Base-by-base conservation (phyloP, 1,139 yeast genomes). In the Taphrina pruni region DNA sequence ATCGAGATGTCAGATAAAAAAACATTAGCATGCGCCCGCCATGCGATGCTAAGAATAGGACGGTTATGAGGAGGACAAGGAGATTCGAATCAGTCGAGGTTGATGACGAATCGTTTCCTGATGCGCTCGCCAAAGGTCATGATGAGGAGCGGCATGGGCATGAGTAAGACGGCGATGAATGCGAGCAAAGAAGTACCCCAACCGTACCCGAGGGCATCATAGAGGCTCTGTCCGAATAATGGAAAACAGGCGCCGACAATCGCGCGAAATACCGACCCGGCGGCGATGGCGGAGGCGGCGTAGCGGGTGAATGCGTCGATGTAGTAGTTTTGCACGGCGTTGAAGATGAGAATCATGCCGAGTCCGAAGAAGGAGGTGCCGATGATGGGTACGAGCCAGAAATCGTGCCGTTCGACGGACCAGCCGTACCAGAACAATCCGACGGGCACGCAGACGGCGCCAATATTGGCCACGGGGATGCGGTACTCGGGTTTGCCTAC, bases 121-220 rank as follows among this genome's bases (percentile, higher is more conserved):
- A 69, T 41, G 12, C 61, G 60, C 6, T 57, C 64, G n/a, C 71
- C 96, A 75, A 81, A 84, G 43, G 78, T 79, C 81, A 88, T 89
- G 76, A 92, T 90, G 11, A 85, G 84, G 77, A 87, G 88, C n/a
- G 97, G 97, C 73, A 92, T 85, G 17, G 85, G 79, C 72, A 90
- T 83, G 73, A 91, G 90, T 0, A 89, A 95, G 71, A 90, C 83
- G 14, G 95, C 86, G 74, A 92, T 85, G 75, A 91, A 91, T 0
- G 96, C 97, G 75, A 92, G 81, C 71, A 91, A 79, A 85, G 90
- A 89, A 73, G 89, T 85, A 21, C 95, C 96, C 95, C 96, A 89
- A 74, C 87, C 88, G 62, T 88, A 81, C 2, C 95, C 95, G 73
- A 90, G 80, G 61, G 82, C 84, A 73, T 85, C 83, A 77, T 89